These are phyloP conservation scores for Trichophyton equinum DNA, from an alignment of 2,329 filamentous ascomycete species.

Conservation along the genomic window DNA sequence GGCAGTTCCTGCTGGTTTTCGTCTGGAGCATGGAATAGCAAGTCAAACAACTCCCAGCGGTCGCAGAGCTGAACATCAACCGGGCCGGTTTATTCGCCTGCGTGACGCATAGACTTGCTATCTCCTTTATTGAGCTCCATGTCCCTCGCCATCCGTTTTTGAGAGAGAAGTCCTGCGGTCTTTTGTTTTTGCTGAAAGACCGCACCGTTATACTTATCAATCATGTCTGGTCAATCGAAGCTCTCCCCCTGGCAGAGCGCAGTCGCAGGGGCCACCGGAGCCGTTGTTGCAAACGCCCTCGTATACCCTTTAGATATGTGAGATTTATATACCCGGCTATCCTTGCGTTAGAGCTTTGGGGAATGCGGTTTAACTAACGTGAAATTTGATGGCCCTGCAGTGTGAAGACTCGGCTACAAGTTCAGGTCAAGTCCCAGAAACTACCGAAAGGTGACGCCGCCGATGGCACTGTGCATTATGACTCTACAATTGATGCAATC, in stretches of 20 bases:
- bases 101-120: not conserved
- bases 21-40: not conserved
- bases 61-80: not conserved
- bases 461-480: slow-evolving; percentile 55
- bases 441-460: slow-evolving; percentile 33
- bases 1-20: not conserved
- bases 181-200: not conserved
- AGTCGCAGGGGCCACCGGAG: slow-evolving; percentile 81
- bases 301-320: slow-evolving; percentile 97
- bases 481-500: slow-evolving; percentile 78
- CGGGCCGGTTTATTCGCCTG: not conserved
- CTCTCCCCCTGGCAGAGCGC: slow-evolving; percentile 90
- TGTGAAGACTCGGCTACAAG: slow-evolving; percentile 91
- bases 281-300: slow-evolving; percentile 84
- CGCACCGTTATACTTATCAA: not conserved
- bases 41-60: not conserved
- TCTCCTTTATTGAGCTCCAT: not conserved
- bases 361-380: not conserved
- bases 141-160: not conserved
- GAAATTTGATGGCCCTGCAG: slow-evolving; percentile 35
- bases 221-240: slow-evolving; percentile 50
- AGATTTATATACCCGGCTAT: slow-evolving; percentile 26
- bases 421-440: slow-evolving; percentile 63
- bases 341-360: not conserved
- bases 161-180: not conserved